Evolutionary conservation across 2,329 filamentous ascomycete species (phyloP), one percentile per base, ranked within the genome.

Genomic region (Rhytidhysteron rufulum): DNA sequence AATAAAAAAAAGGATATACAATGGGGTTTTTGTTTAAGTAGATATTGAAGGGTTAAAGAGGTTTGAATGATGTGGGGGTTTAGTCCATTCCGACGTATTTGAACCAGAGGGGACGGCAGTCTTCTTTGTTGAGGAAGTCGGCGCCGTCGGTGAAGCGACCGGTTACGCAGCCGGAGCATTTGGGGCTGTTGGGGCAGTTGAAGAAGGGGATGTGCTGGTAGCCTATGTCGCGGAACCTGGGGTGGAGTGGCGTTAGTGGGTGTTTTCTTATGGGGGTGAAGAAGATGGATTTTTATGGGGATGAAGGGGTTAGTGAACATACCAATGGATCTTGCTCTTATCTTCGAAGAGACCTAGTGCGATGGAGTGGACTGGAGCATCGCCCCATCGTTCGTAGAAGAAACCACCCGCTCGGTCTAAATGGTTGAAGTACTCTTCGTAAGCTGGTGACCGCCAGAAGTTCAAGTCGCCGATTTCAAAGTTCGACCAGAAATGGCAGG

Each of bases 401-500:
- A 98, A 98, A 18, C 93, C 93, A 27, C 93, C 93, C 0, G 90
- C 88, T 16, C 86, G 81, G 66, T 98, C 93, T 24, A 98, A 77
- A 66, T 97, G 89, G 60, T 95, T 83, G 63, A 98, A 98, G 67
- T 96, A 98, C 48, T 94, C 89, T 61, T 95, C 86, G 62, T 98
- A 98, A 33, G 81, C 77, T 63, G 90, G 80, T 60, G 88, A 87
- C 35, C 93, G 77, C 87, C 89, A 98, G 68, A 98, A 95, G 48
- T 79, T 79, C 78, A 98, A 80, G 65, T 96, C 88, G 34, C 80
- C 91, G 55, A 98, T 91, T 68, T 98, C 93, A 56, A 98, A 98
- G 68, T 98, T 98, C 57, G 85, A 93, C 93, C 93, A 98, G 74
- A 98, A 98, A 67, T 98, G 93, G 65, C 93, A 98, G 2, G 93